Conservation (phyloP, 108 stramenopile genomes). For the Cafeteria roenbergensis region DNA sequence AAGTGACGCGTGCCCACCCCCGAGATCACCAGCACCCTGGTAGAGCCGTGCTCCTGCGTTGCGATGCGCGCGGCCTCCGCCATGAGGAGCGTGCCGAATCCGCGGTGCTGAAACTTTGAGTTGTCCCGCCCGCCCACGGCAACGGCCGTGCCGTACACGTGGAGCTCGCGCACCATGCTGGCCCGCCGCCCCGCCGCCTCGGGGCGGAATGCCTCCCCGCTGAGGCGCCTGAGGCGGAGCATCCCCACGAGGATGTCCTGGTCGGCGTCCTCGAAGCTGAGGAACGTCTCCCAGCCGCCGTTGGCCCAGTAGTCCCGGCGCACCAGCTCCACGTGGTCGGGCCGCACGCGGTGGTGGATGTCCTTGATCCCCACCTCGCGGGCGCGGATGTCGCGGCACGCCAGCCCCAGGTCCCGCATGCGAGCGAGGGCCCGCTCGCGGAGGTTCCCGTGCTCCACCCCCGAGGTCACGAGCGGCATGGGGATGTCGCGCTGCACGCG, state of each 20-base stretch:
- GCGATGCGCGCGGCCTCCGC: slow-evolving; percentile 88
- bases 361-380: slow-evolving; percentile 87
- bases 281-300: slow-evolving; percentile 85
- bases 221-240: slow-evolving; percentile 40
- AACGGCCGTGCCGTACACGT: slow-evolving; percentile 89
- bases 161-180: slow-evolving; percentile 53
- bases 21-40: slow-evolving; percentile 76
- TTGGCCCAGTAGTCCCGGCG: slow-evolving; percentile 78
- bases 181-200: background rate
- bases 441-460: slow-evolving; percentile 83
- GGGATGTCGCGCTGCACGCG: slow-evolving; percentile 82
- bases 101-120: slow-evolving; percentile 83
- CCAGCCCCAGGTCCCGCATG: slow-evolving; percentile 66
- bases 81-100: slow-evolving; percentile 81
- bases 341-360: slow-evolving; percentile 67
- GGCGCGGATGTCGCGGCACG: slow-evolving; percentile 77
- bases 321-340: slow-evolving; percentile 78
- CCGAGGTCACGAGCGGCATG: slow-evolving; percentile 80
- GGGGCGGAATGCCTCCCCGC: background rate
- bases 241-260: slow-evolving; percentile 71
- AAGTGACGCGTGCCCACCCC: slow-evolving; percentile 89
- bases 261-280: slow-evolving; percentile 75
- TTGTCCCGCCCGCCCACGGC: slow-evolving; percentile 69
- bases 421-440: slow-evolving; percentile 67
- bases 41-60: slow-evolving; percentile 65